Evolutionary conservation across 345 rosid genomes (phyloP).

Genomic region (Acer negundo): DNA sequence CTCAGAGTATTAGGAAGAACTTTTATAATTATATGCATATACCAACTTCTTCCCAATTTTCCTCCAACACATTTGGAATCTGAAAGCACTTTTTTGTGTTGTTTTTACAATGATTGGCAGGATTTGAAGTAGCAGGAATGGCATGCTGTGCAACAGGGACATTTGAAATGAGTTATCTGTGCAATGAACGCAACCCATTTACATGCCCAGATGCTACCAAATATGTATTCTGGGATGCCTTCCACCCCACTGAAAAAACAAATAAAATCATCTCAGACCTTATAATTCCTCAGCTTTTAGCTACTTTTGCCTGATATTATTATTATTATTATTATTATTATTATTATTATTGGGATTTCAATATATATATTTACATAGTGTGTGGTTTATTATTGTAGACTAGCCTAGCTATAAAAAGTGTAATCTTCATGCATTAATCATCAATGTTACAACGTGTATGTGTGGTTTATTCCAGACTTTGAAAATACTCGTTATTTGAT

Average conservation of each 20-base stretch:
- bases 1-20: neutral
- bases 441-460: too few species aligned
- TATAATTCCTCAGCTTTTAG: constrained; percentile 22
- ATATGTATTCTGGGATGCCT: constrained; percentile 53
- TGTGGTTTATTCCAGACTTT: too few species aligned
- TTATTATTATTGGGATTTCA: too few species aligned
- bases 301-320: constrained; percentile 22
- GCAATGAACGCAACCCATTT: constrained; percentile 32
- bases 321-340: too few species aligned
- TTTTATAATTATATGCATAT: too few species aligned
- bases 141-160: constrained; percentile 69
- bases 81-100: neutral
- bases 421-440: neutral
- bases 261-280: constrained; percentile 27
- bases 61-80: neutral
- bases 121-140: constrained; percentile 35
- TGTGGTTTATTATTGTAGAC: neutral
- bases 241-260: constrained; percentile 48
- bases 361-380: too few species aligned
- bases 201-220: constrained; percentile 56
- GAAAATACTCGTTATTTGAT: too few species aligned
- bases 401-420: too few species aligned
- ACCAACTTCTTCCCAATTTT: neutral
- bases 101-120: constrained; percentile 26
- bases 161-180: constrained; percentile 55